Base-by-base conservation (phyloP, 805 yeast species). In the Clavispora phyllophila region DNA sequence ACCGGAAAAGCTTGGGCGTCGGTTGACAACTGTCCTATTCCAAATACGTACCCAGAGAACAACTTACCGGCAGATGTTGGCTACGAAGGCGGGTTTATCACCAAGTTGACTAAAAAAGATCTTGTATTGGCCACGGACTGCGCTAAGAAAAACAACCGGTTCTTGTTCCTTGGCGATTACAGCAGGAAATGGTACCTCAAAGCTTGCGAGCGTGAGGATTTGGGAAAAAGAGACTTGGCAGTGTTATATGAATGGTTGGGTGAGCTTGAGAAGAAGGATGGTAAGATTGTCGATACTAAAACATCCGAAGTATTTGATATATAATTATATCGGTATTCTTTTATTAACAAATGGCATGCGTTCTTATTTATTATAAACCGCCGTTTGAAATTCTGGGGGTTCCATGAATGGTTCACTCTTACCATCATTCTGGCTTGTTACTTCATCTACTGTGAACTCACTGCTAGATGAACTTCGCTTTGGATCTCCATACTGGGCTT, bases 1-100 rank as follows among this genome's bases (percentile, higher is more conserved):
- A 70, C 79, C 6, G 81, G 81, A 14, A 68, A 74, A 51, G 62
- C 75, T 3, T 76, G 81, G 81, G 76, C 79, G 12, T 62, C 76
- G 3, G 76, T 70, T 24, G 78, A 73, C 53, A 76, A 76, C 56
- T 73, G 76, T 53, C 81, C 81, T 2, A 76, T 76, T 32, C 70
- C 73, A 1, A 76, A 75, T 7, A 71, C 70, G 7, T 67, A 68
- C 47, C 66, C 72, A 2, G 72, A 65, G 39, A 48, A 49, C 39
- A 48, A 54, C 33, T 46, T 76, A 40, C 81, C 81, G 4, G 65
- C 74, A 10, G 75, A 73, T 32, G 62, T 58, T 6, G 70, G 65
- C 28, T 76, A 66, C 55, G 51, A 62, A 9, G 77, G 76, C 20
- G 81, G 81, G 0, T 76, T 76, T 47, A 65, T 62, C 56, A 75